Evolutionary conservation across 495 filamentous ascomycete species (phyloP).

Genomic region (Podospora didyma): DNA sequence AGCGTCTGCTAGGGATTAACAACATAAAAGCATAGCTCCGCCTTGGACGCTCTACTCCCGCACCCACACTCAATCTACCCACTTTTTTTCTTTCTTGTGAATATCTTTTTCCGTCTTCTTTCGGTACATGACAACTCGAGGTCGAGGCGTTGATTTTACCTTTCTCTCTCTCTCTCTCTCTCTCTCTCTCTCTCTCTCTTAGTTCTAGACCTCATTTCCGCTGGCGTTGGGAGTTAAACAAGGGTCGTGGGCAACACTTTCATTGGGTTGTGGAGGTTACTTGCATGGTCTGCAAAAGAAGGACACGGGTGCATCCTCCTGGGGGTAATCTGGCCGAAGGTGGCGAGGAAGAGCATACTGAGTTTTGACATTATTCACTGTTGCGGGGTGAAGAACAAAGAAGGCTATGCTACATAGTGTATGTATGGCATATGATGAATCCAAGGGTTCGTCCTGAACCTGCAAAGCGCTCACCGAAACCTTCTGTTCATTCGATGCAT

Average conservation of each 20-base stretch:
- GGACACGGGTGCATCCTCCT: background rate
- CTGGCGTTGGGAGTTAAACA: slow-evolving; percentile 4
- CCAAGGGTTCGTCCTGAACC: background rate
- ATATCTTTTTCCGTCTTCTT: slow-evolving; percentile 1
- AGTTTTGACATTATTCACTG: background rate
- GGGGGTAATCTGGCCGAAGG: background rate
- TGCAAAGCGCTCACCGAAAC: background rate
- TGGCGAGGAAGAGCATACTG: background rate
- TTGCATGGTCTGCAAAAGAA: background rate
- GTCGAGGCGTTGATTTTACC: slow-evolving; percentile 8
- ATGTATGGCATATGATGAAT: background rate
- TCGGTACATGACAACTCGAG: background rate
- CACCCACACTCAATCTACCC: background rate
- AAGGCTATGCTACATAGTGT: background rate
- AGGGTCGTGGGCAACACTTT: background rate
- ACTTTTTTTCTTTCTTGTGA: slow-evolving; percentile 1
- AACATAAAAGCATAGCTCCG: background rate
- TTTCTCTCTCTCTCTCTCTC: background rate
- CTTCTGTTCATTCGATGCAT: too few relatives aligned
- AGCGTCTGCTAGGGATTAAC: background rate
- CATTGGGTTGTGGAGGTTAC: background rate
- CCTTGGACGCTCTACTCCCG: background rate
- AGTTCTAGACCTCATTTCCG: slow-evolving; percentile 3
- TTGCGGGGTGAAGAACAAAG: background rate
- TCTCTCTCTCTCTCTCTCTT: background rate